Conservation (phyloP, 768 basidiomycete species). For the Russula lepida region DNA sequence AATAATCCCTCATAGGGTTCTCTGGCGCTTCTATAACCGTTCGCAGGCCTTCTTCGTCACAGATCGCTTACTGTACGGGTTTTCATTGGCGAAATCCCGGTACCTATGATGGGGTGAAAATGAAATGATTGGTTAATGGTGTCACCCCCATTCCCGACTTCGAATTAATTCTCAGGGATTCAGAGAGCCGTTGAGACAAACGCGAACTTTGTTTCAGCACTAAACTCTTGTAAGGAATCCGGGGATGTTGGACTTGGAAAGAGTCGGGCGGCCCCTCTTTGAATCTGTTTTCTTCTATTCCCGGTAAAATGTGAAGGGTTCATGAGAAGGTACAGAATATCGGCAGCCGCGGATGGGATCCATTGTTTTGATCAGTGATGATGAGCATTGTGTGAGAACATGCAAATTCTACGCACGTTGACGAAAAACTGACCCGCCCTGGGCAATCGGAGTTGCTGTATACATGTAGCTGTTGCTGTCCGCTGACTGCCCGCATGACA, state of each 20-base stretch:
- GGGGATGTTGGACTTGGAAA: background rate
- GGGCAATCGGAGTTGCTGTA: background rate
- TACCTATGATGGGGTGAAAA: background rate
- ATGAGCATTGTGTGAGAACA: background rate
- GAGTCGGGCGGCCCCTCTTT: background rate
- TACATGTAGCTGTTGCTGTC: too few relatives aligned
- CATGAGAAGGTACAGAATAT: background rate
- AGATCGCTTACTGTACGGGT: background rate
- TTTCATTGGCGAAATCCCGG: background rate
- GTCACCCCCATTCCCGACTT: background rate
- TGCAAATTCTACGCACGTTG: background rate
- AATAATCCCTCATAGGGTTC: background rate
- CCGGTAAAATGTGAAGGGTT: background rate
- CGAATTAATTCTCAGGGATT: background rate
- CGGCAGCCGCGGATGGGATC: background rate
- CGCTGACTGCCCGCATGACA: background rate
- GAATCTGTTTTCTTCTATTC: background rate
- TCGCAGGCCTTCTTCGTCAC: background rate
- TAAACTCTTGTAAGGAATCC: background rate
- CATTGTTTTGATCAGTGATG: background rate
- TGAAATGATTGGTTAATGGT: background rate
- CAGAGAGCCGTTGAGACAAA: background rate
- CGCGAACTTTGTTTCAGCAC: background rate
- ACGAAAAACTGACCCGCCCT: background rate
- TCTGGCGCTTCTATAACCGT: background rate